Base-by-base conservation (phyloP, 306 rosid species). In the Cucurbita moschata region DNA sequence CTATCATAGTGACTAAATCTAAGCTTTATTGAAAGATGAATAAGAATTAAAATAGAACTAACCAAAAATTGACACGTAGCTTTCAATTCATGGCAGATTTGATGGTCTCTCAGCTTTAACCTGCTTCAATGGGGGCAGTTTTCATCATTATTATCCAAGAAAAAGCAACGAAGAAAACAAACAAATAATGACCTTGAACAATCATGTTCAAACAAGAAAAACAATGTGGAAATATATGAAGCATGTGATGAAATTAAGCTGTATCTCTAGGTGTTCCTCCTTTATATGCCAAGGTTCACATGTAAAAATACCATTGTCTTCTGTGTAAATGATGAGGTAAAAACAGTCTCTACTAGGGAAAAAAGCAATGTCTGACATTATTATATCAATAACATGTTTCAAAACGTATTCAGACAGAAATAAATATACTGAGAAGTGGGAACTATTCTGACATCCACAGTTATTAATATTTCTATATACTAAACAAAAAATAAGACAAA, bases 21-120 rank as follows among this genome's bases (percentile, higher is more conserved):
- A 30, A 30, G 35, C 35, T 30, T 30, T 30, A 30, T 30, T 30
- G 35, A 30, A 30, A 30, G 35, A 30, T 30, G 4, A 30, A 30
- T 30, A 30, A 30, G 35, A 30, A 30, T 30, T 30, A 30, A 30
- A 30, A 30, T 30, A 30, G 35, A 30, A 30, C 35, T 30, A 30
- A 30, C 35, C 35, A 30, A 30, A 54, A 62, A 73, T 9, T 43
- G 79, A 50, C 56, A 78, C 58, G 79, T 49, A 76, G 80, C 37
- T 80, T 72, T 81, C 77, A 82, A 82, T 83, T 80, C 77, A 81
- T 75, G 84, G 58, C 58, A 69, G 73, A 69, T 69, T 69, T 43
- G 43, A 69, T 43, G 43, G 44, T 49, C 55, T 47, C 57, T 69
- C 73, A 69, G 58, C 58, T 69, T 68, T 23, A 11, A 47, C 55